Evolutionary conservation across 108 stramenopile species (phyloP).

Genomic region (Nitzschia palea): DNA sequence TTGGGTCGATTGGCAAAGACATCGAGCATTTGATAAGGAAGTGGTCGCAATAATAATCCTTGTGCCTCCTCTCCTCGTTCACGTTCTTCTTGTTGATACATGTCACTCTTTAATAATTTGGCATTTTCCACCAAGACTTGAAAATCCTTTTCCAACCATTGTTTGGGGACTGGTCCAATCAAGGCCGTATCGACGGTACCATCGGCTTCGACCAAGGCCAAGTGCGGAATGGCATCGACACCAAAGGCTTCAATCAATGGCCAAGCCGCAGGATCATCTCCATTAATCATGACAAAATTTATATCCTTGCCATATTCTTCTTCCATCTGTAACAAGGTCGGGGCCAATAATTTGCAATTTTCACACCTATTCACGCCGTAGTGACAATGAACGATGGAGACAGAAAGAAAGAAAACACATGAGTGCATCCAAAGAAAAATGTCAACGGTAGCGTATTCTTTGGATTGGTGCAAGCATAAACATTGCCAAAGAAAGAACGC

Average conservation of each 20-base stretch:
- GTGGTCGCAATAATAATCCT: conserved; percentile 14
- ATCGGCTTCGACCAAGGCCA: conserved; percentile 61
- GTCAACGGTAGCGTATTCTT: no score
- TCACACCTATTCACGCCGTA: no score
- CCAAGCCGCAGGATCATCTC: conserved; percentile 55
- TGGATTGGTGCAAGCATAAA: no score
- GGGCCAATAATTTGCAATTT: conserved; percentile 75
- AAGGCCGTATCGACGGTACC: conserved; percentile 85
- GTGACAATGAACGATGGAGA: no score
- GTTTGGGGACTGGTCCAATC: conserved; percentile 76
- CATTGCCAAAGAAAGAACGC: no score
- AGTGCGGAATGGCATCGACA: conserved; percentile 85
- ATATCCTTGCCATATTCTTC: conserved; percentile 64
- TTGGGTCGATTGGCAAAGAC: conserved; percentile 65
- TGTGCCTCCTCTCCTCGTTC: not conserved
- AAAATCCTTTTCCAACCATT: conserved; percentile 65
- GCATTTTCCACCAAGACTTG: conserved; percentile 64
- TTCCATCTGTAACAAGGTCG: conserved; percentile 62
- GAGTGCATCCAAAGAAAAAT: no score
- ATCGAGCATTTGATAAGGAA: conserved; percentile 82
- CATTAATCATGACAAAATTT: conserved; percentile 83
- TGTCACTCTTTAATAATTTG: not conserved
- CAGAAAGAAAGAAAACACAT: no score
- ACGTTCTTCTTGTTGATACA: not conserved
- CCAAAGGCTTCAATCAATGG: conserved; percentile 71